Conservation (phyloP, 1,284 basidiomycete genomes). For the Sporisorium reilianum region DNA sequence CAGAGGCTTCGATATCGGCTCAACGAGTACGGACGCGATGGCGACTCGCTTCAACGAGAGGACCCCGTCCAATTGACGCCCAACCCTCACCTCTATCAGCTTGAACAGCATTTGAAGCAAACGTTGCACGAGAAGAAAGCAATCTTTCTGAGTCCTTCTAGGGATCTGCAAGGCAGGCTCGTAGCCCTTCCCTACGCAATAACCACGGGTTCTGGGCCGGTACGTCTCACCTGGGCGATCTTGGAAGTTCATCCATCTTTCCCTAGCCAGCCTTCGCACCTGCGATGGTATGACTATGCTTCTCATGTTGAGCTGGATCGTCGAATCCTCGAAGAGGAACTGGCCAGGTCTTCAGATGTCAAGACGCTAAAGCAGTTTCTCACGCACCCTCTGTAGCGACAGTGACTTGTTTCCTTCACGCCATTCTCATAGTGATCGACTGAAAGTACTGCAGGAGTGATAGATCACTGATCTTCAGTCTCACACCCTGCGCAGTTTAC, state of each 20-base stretch:
- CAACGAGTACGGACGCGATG: too few relatives aligned
- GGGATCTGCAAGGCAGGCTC: slow-evolving; percentile 5
- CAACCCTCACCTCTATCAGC: not conserved
- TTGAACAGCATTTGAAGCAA: not conserved
- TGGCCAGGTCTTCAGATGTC: not conserved
- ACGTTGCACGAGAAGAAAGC: not conserved
- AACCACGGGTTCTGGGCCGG: too few relatives aligned
- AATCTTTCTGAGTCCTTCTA: not conserved
- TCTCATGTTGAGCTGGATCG: slow-evolving; percentile 1
- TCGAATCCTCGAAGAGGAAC: not conserved
- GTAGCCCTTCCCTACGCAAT: slow-evolving; percentile 10
- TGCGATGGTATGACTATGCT: slow-evolving; percentile 7
- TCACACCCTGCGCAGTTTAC: too few relatives aligned
- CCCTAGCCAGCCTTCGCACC: not conserved
- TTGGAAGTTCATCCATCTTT: slow-evolving; percentile 7
- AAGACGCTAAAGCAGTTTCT: not conserved
- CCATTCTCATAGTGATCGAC: too few relatives aligned
- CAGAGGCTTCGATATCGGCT: too few relatives aligned
- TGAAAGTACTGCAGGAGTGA: too few relatives aligned
- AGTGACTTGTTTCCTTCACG: too few relatives aligned
- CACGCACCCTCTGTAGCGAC: slow-evolving; percentile 3
- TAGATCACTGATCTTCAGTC: too few relatives aligned
- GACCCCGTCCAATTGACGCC: too few relatives aligned
- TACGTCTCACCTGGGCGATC: slow-evolving; percentile 6
- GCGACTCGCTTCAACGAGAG: too few relatives aligned